These are phyloP conservation scores for Colletotrichum agaves DNA, from an alignment of 2,329 filamentous ascomycete genomes.

Conservation along the genomic window DNA sequence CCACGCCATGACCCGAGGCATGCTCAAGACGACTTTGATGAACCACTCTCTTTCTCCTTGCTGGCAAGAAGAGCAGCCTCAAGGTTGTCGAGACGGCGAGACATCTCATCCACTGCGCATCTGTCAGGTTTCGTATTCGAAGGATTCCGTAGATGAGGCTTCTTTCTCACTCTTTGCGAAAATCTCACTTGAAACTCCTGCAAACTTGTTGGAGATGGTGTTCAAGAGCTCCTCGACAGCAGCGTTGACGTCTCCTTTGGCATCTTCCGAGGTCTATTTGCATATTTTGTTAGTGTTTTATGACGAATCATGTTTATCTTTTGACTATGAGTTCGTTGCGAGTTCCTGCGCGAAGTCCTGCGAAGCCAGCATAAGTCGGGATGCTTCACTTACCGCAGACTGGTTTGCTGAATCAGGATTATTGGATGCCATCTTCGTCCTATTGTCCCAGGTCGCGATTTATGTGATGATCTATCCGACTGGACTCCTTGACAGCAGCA, in stretches of 20 bases:
- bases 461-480: no score
- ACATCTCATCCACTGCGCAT: constrained; percentile 91
- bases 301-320: background rate
- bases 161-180: constrained; percentile 81
- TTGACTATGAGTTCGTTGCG: no score
- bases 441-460: no score
- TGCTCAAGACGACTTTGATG: constrained; percentile 49
- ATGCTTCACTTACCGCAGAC: constrained; percentile 47
- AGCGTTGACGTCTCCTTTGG: constrained; percentile 72
- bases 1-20: background rate
- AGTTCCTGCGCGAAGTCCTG: background rate
- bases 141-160: background rate
- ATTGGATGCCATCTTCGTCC: constrained; percentile 50
- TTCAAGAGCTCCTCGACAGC: constrained; percentile 90
- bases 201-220: constrained; percentile 86
- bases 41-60: constrained; percentile 55
- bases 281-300: background rate
- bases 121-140: background rate
- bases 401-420: constrained; percentile 49
- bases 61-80: constrained; percentile 76
- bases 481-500: no score
- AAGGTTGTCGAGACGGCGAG: constrained; percentile 82
- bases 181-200: constrained; percentile 84
- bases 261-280: constrained; percentile 55
- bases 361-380: background rate